Evolutionary conservation across 2,329 filamentous ascomycete species (phyloP).

Genomic region (Tolypocladium guangdongense): DNA sequence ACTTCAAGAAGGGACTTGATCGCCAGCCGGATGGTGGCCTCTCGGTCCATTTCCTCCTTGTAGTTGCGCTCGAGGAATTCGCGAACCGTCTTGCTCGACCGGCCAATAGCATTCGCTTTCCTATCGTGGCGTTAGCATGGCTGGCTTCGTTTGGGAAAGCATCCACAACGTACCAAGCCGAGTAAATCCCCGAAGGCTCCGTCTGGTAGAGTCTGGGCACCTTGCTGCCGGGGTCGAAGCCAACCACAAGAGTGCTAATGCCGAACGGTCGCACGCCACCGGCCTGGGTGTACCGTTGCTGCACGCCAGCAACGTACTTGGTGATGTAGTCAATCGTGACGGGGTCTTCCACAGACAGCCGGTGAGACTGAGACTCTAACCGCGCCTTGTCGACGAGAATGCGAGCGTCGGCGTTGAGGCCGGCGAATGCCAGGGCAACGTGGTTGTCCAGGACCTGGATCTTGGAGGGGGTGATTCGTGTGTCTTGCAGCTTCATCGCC

Average conservation of each 20-base stretch:
- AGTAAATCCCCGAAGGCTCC: slow-evolving; percentile 98
- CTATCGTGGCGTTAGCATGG: slow-evolving; percentile 32
- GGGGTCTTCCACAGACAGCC: slow-evolving; percentile 92
- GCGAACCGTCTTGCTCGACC: slow-evolving; percentile 96
- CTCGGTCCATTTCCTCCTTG: slow-evolving; percentile 93
- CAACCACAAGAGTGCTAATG: slow-evolving; percentile 94
- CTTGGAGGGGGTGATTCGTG: slow-evolving; percentile 96
- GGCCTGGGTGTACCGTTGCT: slow-evolving; percentile 98
- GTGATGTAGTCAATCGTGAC: slow-evolving; percentile 99
- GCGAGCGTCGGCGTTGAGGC: slow-evolving; percentile 92
- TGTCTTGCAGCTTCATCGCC: slow-evolving; percentile 99
- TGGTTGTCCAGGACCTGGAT: slow-evolving; percentile 94
- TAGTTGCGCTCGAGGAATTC: slow-evolving; percentile 99
- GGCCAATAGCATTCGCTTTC: slow-evolving; percentile 98
- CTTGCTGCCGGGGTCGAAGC: slow-evolving; percentile 91
- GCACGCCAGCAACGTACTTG: slow-evolving; percentile 94
- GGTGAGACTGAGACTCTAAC: slow-evolving; percentile 93
- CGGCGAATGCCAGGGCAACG: slow-evolving; percentile 93
- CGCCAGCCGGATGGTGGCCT: slow-evolving; percentile 90
- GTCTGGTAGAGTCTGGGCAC: slow-evolving; percentile 92
- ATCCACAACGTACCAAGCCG: slow-evolving; percentile 64
- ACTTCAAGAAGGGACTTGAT: slow-evolving; percentile 98
- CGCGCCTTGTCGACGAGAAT: slow-evolving; percentile 98
- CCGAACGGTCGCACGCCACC: slow-evolving; percentile 98
- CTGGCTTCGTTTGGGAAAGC: background rate